Percentiles rank a stretch among this genome's conserved stretches.
These are phyloP conservation scores for Ogataea naganishii DNA, from an alignment of 805 yeast species.

Conservation along the genomic window DNA sequence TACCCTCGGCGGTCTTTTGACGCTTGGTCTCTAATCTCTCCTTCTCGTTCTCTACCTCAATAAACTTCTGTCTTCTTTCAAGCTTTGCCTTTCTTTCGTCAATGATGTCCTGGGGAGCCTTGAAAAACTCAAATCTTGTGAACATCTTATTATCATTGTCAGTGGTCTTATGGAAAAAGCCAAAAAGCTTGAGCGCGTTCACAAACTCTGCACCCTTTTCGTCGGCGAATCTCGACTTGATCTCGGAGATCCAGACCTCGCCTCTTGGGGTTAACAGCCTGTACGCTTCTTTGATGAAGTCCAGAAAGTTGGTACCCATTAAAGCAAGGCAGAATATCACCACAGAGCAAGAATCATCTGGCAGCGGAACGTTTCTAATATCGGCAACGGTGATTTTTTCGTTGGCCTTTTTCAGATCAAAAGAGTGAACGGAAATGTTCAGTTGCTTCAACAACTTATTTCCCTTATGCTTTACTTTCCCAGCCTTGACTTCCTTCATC, in stretches of 20 bases:
- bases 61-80: slow-evolving; percentile 55
- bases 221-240: slow-evolving; percentile 83
- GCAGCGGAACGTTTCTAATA: slow-evolving; percentile 80
- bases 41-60: slow-evolving; percentile 59
- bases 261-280: slow-evolving; percentile 85
- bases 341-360: slow-evolving; percentile 68
- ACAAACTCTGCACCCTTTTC: slow-evolving; percentile 74
- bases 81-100: slow-evolving; percentile 53
- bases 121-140: slow-evolving; percentile 87
- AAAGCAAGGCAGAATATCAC: slow-evolving; percentile 92
- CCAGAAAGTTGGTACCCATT: slow-evolving; percentile 96
- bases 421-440: slow-evolving; percentile 67
- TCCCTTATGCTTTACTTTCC: slow-evolving; percentile 24
- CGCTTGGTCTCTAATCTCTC: slow-evolving; percentile 53
- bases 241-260: slow-evolving; percentile 95
- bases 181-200: slow-evolving; percentile 63
- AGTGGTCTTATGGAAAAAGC: slow-evolving; percentile 82
- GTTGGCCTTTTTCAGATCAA: slow-evolving; percentile 86
- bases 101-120: slow-evolving; percentile 65
- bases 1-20: slow-evolving; percentile 56
- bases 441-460: slow-evolving; percentile 26
- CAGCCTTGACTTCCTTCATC: slow-evolving; percentile 28
- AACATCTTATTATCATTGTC: slow-evolving; percentile 90
- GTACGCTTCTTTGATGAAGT: slow-evolving; percentile 84
- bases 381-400: slow-evolving; percentile 94